Percentiles rank a stretch among this genome's conserved stretches.
phyloP scores from a whole-genome alignment of 2,329 filamentous ascomycete species.

The Penicillium sp. region DNA sequence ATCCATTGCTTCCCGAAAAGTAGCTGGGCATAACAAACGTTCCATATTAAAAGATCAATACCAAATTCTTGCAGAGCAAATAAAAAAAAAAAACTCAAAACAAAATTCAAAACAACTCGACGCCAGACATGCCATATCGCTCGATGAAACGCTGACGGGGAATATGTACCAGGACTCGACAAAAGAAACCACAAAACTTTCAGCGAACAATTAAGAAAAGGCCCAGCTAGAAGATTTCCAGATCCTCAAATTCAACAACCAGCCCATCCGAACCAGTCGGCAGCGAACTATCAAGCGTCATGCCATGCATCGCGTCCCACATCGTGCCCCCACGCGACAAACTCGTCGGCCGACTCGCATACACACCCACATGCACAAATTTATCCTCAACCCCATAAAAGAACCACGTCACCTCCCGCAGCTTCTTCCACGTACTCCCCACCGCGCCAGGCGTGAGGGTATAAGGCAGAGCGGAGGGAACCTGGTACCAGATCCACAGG shows the following conservation, averaged over 20 bases:
- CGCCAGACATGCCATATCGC: slow-evolving; percentile 25
- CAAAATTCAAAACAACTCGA: slow-evolving; percentile 6
- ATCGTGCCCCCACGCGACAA: slow-evolving; percentile 42
- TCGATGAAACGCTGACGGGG: slow-evolving; percentile 20
- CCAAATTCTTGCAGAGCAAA: neutral
- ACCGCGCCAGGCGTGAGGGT: slow-evolving; percentile 41
- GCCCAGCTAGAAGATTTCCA: slow-evolving; percentile 48
- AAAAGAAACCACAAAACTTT: slow-evolving; percentile 28
- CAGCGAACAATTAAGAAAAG: slow-evolving; percentile 23
- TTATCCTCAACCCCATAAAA: slow-evolving; percentile 63
- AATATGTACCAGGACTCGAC: slow-evolving; percentile 20
- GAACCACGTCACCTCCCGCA: slow-evolving; percentile 63
- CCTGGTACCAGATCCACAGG: slow-evolving; percentile 60
- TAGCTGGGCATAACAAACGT: neutral
- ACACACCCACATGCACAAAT: slow-evolving; percentile 59
- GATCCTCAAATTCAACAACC: slow-evolving; percentile 53
- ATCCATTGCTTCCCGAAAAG: neutral
- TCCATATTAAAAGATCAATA: neutral
- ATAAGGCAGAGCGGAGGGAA: slow-evolving; percentile 38
- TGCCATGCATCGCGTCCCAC: slow-evolving; percentile 42
- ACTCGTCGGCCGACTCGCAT: slow-evolving; percentile 58
- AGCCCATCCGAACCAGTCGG: slow-evolving; percentile 39
- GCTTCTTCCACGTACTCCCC: slow-evolving; percentile 56
- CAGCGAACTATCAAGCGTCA: slow-evolving; percentile 24
- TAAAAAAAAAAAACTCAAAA: too few relatives aligned